Evolutionary conservation across 1,284 basidiomycete genomes (phyloP), one percentile per base, ranked within the genome.

Genomic region (Exobasidium rhododendri): DNA sequence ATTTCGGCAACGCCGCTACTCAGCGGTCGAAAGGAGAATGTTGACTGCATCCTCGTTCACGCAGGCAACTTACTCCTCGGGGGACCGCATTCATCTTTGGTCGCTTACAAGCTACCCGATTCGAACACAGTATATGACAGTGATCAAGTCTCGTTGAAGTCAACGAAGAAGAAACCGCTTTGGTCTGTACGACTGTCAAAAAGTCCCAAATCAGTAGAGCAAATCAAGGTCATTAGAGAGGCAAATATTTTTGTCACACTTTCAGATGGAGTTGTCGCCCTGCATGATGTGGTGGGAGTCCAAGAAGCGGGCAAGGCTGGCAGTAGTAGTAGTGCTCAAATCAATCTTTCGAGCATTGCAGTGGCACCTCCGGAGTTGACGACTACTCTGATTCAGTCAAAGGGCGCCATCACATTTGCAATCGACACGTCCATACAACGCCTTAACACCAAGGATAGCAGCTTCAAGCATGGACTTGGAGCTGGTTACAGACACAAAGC

Each of bases 381-480:
- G 13, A 55, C 40, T 4, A 35, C 24, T 55, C 17, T 55, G 52
- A 32, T 35, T n/a, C 52, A 55, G 17, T 87, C 90, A 4, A 89
- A 89, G 78, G 84, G 85, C 17, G 91, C 91, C 0, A 85, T 93
- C 57, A 88, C 90, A 1, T 93, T 96, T 68, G 87, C 87, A 0
- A 80, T 89, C 1, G 83, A 89, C 73, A 86, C 88, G 0, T 85
- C 83, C 6, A 83, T 90, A 24, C 58, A 59, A 32, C 57, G n/a
- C n/a, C 28, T 50, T 2, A 30, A 30, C 20, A 5, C 57, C 20
- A 31, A 50, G 4, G 35, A 45, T 11, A 26, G n/a, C 5, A 2
- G 43, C n/a, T 5, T 11, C 17, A 50, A 56, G 29, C 17, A 30
- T 6, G 58, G 26, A 13, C 17, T 28, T 2, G 32, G 58, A 22